phyloP scores from a whole-genome alignment of 768 basidiomycete genomes.

The Podaxis rugospora region DNA sequence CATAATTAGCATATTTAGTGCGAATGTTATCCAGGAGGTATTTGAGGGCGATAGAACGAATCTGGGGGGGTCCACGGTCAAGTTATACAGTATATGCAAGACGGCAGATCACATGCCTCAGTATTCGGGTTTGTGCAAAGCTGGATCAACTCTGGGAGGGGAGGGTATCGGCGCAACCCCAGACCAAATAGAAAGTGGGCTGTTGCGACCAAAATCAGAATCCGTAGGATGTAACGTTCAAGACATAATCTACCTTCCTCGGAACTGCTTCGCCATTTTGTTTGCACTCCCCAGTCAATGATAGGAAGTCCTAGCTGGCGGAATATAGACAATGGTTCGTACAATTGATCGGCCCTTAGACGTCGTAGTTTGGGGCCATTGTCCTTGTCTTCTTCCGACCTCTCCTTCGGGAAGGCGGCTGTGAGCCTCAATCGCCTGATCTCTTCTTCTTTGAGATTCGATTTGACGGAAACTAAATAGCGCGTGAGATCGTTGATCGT shows the following conservation, averaged over 20 bases:
- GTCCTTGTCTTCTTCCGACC: conserved; percentile 15
- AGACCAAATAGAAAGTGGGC: conserved; percentile 78
- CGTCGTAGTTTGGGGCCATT: conserved; percentile 35
- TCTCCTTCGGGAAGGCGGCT: conserved; percentile 70
- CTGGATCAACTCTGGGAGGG: conserved; percentile 57
- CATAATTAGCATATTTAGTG: conserved; percentile 56
- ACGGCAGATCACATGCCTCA: conserved; percentile 20
- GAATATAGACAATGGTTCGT: conserved; percentile 76
- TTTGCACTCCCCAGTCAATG: conserved; percentile 79
- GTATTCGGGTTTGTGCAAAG: conserved; percentile 60
- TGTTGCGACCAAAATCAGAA: conserved; percentile 22
- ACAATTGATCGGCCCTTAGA: conserved; percentile 68
- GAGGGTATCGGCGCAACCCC: conserved; percentile 66
- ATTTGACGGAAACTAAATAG: conserved; percentile 82
- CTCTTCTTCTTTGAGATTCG: conserved; percentile 42
- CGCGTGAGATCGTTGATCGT: conserved; percentile 78
- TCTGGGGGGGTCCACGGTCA: conserved; percentile 15
- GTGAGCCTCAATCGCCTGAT: conserved; percentile 57
- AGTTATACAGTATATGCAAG: not conserved
- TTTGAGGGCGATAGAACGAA: conserved; percentile 62
- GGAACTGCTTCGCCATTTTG: conserved; percentile 76
- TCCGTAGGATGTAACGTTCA: not conserved
- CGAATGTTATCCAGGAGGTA: conserved; percentile 78
- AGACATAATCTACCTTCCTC: conserved; percentile 69
- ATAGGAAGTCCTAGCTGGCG: conserved; percentile 74